A percentile compares a stretch with the other conserved stretches of the same genome.
These are phyloP conservation scores for Cordia subcordata DNA, from an alignment of 257 asterid genomes.

Conservation along the genomic window DNA sequence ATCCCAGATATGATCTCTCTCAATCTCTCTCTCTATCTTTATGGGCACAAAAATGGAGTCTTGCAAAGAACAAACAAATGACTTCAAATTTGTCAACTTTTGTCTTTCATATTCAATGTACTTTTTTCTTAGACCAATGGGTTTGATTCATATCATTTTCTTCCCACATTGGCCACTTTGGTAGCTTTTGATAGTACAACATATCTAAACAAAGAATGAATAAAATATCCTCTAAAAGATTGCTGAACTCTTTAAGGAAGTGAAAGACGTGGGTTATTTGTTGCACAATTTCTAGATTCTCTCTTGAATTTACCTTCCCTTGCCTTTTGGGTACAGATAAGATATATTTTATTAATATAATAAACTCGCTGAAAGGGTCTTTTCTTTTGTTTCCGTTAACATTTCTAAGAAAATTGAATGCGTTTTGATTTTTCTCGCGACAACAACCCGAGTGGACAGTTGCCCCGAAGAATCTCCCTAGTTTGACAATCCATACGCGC, in stretches of 20 bases:
- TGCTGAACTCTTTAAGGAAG: slow-evolving; percentile 48
- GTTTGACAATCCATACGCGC: slow-evolving; percentile 29
- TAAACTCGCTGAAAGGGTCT: slow-evolving; percentile 5
- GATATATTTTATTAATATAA: not conserved
- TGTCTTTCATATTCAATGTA: slow-evolving; percentile 36
- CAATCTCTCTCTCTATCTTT: slow-evolving; percentile 23
- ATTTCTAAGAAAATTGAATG: slow-evolving; percentile 1
- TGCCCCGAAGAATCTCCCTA: slow-evolving; percentile 29
- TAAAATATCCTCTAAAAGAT: slow-evolving; percentile 19
- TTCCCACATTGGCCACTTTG: slow-evolving; percentile 31
- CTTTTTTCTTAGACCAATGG: slow-evolving; percentile 15
- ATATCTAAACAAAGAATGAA: slow-evolving; percentile 15
- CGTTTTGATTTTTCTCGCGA: slow-evolving; percentile 6
- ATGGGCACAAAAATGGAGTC: slow-evolving; percentile 34
- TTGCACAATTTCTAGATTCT: slow-evolving; percentile 56
- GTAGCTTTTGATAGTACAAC: slow-evolving; percentile 21
- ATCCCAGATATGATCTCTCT: slow-evolving; percentile 37
- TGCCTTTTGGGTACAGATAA: slow-evolving; percentile 22
- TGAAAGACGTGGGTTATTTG: slow-evolving; percentile 40
- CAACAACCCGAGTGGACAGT: slow-evolving; percentile 18
- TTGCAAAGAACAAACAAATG: slow-evolving; percentile 43
- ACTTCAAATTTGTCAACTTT: slow-evolving; percentile 50
- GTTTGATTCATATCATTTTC: slow-evolving; percentile 40
- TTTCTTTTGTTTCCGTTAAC: slow-evolving; percentile 11
- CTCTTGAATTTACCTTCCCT: slow-evolving; percentile 37